Evolutionary conservation across 352 stramenopile species (phyloP).

Genomic region (Phytophthora lateralis): DNA sequence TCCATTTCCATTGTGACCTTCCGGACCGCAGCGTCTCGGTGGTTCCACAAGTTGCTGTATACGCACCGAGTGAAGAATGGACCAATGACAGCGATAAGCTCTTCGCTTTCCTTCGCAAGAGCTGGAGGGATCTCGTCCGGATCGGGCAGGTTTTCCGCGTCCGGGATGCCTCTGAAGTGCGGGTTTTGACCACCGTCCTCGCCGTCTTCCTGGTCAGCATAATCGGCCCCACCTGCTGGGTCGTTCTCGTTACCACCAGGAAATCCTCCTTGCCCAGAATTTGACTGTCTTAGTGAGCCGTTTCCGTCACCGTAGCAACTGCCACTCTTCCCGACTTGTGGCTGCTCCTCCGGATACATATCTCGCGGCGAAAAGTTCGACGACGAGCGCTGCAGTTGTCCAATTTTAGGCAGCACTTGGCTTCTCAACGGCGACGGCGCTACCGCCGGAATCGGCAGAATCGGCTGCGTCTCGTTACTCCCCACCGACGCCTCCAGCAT

Average conservation of each 20-base stretch:
- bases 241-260: conserved; percentile 28
- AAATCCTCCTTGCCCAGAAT: conserved; percentile 13
- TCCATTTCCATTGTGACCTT: conserved; percentile 84
- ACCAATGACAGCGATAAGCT: conserved; percentile 78
- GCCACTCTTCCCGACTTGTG: conserved; percentile 20
- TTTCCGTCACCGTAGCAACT: conserved; percentile 16
- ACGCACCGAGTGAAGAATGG: conserved; percentile 81
- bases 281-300: conserved; percentile 21
- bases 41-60: conserved; percentile 90
- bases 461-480: conserved; percentile 69
- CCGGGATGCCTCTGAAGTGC: conserved; percentile 70
- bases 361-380: conserved; percentile 67
- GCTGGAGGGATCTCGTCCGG: conserved; percentile 71
- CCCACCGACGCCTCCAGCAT: conserved; percentile 65
- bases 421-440: conserved; percentile 32
- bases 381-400: conserved; percentile 36
- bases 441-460: conserved; percentile 41
- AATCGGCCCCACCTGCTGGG: conserved; percentile 14
- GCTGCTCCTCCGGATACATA: conserved; percentile 65
- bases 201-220: conserved; percentile 21
- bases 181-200: conserved; percentile 37
- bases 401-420: conserved; percentile 54
- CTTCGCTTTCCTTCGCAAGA: conserved; percentile 76
- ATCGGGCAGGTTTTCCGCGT: conserved; percentile 70
- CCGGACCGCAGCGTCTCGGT: conserved; percentile 80